These are phyloP conservation scores for Mycena sanguinolenta DNA, from an alignment of 768 basidiomycete species.

Conservation along the genomic window DNA sequence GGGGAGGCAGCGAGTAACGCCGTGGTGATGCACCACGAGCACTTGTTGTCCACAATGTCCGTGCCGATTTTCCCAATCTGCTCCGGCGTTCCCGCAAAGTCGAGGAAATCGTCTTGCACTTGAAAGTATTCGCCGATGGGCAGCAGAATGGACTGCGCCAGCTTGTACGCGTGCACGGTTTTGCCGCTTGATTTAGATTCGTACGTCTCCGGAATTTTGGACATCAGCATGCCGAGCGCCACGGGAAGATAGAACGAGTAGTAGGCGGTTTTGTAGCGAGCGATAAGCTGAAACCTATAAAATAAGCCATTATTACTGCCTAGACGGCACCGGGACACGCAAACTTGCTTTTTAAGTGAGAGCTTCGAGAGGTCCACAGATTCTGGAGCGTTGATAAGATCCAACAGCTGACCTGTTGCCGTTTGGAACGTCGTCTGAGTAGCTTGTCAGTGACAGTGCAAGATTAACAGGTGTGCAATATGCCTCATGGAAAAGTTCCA, in stretches of 20 bases:
- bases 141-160: slow-evolving; percentile 85
- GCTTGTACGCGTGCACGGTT: slow-evolving; percentile 71
- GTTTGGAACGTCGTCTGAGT: slow-evolving; percentile 90
- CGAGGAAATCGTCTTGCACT: slow-evolving; percentile 97
- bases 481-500: slow-evolving; percentile 97
- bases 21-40: slow-evolving; percentile 94
- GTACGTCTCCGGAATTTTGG: slow-evolving; percentile 63
- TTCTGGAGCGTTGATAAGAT: slow-evolving; percentile 96
- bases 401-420: slow-evolving; percentile 96
- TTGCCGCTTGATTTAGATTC: too few species aligned
- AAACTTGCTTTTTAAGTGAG: slow-evolving; percentile 92
- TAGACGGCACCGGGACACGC: slow-evolving; percentile 38
- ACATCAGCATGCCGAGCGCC: slow-evolving; percentile 91
- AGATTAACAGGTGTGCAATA: too few species aligned
- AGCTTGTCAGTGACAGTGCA: too few species aligned
- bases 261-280: slow-evolving; percentile 96
- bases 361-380: slow-evolving; percentile 89
- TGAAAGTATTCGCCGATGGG: slow-evolving; percentile 99
- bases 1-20: slow-evolving; percentile 73
- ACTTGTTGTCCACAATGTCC: slow-evolving; percentile 99
- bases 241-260: slow-evolving; percentile 99
- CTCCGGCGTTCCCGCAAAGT: slow-evolving; percentile 91
- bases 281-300: slow-evolving; percentile 88
- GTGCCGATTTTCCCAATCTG: slow-evolving; percentile 97
- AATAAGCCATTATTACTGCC: too few species aligned